Evolutionary conservation across 2,329 filamentous ascomycete species (phyloP).

Genomic region (Calonectria ilicicola): DNA sequence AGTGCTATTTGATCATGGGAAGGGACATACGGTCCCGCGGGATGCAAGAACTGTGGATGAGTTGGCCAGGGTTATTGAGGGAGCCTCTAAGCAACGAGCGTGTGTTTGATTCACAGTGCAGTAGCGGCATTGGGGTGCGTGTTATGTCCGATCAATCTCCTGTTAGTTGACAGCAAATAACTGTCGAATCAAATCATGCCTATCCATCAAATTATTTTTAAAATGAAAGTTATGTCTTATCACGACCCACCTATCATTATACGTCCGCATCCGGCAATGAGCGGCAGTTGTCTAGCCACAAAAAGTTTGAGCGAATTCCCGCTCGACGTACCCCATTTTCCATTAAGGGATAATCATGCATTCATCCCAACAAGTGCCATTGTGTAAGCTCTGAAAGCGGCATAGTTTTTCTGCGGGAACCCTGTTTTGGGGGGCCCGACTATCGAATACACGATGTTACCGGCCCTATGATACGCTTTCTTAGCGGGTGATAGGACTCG

Average conservation of each 20-base stretch:
- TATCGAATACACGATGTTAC: background rate
- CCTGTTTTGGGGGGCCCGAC: background rate
- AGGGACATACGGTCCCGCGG: slow-evolving; percentile 72
- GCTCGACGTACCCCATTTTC: background rate
- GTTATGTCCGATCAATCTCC: background rate
- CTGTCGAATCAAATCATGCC: background rate
- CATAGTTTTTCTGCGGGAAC: background rate
- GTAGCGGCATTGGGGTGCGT: background rate
- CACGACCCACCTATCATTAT: background rate
- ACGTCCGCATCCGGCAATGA: background rate
- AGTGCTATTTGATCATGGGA: slow-evolving; percentile 73
- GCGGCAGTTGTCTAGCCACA: background rate
- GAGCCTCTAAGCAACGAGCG: background rate
- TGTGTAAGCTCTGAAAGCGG: background rate
- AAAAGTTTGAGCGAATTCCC: background rate
- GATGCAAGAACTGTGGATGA: slow-evolving; percentile 62
- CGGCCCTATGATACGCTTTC: background rate
- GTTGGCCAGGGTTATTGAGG: slow-evolving; percentile 43
- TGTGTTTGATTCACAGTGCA: background rate
- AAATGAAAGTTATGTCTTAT: background rate
- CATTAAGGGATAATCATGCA: background rate
- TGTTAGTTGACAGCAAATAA: background rate
- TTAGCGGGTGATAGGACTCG: no score
- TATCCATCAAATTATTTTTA: background rate
- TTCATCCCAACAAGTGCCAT: background rate